Base-by-base conservation (phyloP, 164 flowering plant genomes). In the Kalanchoe fedtschenkoi region DNA sequence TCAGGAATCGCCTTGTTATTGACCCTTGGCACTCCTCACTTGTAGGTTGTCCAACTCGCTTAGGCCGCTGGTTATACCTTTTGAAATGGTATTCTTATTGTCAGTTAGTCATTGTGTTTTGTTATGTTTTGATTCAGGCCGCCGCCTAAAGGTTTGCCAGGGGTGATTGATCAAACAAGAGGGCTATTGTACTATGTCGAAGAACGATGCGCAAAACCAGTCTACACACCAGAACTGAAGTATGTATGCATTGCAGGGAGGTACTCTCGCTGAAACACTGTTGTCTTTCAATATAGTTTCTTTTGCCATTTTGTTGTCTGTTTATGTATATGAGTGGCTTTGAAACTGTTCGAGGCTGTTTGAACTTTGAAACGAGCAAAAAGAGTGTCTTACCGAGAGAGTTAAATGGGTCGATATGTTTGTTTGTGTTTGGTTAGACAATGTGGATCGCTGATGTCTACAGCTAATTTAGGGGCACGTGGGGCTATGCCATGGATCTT, bases 91-190 rank as follows among this genome's bases (percentile, higher is more conserved):
- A 63, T 41, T 34, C 66, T 72, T 63, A 17, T 22, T 32, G 33
- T 33, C 78, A 86, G 95, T n/a, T 32, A 4, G 24, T 58, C 26
- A 19, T 33, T 32, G 61, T 34, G 14, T 33, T 34, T n/a, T 9
- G 14, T 29, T 29, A 58, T 58, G 61, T 58, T 21, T n/a, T 51
- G 54, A 21, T 10, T 51, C 80, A 91, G 97, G 74, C 89, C 96
- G 7, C 87, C 95, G 60, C 91, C 91, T 34, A 91, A 83, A 77
- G 98, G 83, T 29, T n/a, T 70, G 39, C 65, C 87, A 8, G 96
- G 98, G 37, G 95, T 89, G 34, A 81, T 91, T 69, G 98, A 91
- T 82, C 98, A 91, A 73, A 91, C 98, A 64, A 85, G 96, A 71
- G 96, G 98, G 16, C 90, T 91, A 61, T 77, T 91, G 65, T 60